These are phyloP conservation scores for Gaeumannomyces sp. DNA, from an alignment of 2,329 filamentous ascomycete species.

Conservation along the genomic window DNA sequence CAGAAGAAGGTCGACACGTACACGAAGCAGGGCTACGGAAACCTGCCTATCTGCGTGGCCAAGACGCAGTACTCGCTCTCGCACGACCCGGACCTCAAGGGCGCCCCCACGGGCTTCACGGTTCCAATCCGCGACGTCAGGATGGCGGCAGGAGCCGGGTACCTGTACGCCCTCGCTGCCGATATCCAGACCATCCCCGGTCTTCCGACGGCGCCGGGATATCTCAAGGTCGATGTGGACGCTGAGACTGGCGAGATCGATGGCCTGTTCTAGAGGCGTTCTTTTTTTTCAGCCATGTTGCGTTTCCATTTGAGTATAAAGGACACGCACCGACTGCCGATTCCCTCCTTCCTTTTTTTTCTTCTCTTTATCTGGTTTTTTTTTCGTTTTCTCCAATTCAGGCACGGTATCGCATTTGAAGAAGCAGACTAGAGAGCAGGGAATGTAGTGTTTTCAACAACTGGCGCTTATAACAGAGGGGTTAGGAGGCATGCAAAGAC, in stretches of 20 bases:
- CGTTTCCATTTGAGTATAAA: not conserved
- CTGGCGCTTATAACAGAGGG: not conserved
- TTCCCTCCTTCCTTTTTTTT: no score
- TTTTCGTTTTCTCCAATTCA: not conserved
- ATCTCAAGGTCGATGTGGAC: slow-evolving; percentile 86
- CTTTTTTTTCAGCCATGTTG: not conserved
- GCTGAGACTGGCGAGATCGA: slow-evolving; percentile 78
- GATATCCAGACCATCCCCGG: slow-evolving; percentile 99
- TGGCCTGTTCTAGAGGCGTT: slow-evolving; percentile 69
- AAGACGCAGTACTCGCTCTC: slow-evolving; percentile 98
- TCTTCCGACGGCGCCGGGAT: slow-evolving; percentile 88
- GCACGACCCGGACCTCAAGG: slow-evolving; percentile 89
- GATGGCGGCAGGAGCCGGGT: slow-evolving; percentile 89
- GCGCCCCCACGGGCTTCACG: slow-evolving; percentile 88
- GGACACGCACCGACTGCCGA: not conserved
- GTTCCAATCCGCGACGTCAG: slow-evolving; percentile 91
- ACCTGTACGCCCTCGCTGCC: slow-evolving; percentile 89
- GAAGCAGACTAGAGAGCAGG: not conserved
- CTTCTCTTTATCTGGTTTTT: not conserved
- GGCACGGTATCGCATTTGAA: not conserved
- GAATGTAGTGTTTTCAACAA: slow-evolving; percentile 5
- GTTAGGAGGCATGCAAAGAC: not conserved
- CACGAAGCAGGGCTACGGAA: slow-evolving; percentile 82
- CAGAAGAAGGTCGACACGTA: slow-evolving; percentile 97
- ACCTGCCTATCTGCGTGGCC: slow-evolving; percentile 91